Base-by-base conservation (phyloP, 2,329 filamentous ascomycete species). In the Cytospora schulzeri region DNA sequence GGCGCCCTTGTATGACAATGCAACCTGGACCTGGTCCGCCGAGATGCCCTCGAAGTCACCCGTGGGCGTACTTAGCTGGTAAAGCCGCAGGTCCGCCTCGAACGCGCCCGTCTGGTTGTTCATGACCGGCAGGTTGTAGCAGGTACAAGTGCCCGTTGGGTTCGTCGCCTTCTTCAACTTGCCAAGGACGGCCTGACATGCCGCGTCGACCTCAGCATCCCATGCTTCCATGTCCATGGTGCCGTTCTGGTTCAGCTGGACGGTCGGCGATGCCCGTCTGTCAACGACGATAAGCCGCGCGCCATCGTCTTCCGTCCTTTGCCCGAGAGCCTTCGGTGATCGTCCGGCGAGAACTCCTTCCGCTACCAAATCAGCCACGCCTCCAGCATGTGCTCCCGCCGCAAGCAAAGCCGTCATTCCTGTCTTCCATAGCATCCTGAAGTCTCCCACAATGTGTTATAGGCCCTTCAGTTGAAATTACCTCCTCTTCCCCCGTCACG, bases 111-210 rank as follows among this genome's bases (percentile, higher is more conserved):
- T 88, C 5, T 76, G 76, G 70, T 85, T 86, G 77, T 94, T 84
- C 64, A 92, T 82, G 48, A 85, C 86, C 0, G 89, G 88, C 28
- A 96, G 76, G 74, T 95, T 96, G 79, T 94, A 95, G 83, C 92
- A 96, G 56, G 91, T 85, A 65, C 89, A 89, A 56, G 92, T 85
- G 58, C 92, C 92, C 12, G 90, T 89, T 6, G 90, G 90, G 69
- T 93, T 94, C 28, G 85, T 83, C 51, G 87, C 85, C 66, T 82
- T 78, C 17, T 80, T 78, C 57, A 92, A 80, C 29, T 76, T 73
- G 2, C 76, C 74, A 22, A 95, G 79, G 11, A 84, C 81, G 26
- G 77, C 71, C 53, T 77, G 78, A 75, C 91, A 95, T 26, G 88
- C 88, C 14, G 77, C 71, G 35, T 80, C 78, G 9, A 85, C 89